Base-by-base conservation (phyloP, 2,329 filamentous ascomycete species). In the Ophiocordyceps robertsii region DNA sequence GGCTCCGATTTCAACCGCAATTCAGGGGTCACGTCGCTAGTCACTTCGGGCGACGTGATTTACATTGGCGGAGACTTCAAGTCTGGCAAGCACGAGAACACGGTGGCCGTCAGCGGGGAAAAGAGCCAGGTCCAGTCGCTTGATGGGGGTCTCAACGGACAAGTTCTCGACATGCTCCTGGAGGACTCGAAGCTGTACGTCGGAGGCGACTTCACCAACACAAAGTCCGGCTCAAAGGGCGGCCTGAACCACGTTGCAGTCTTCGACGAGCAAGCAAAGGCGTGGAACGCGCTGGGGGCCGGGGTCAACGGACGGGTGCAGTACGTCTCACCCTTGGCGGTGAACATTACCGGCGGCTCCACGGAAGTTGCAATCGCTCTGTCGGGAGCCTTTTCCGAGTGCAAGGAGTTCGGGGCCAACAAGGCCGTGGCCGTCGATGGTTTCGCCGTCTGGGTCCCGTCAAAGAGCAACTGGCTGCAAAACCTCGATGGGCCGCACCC, bases 391-490 rank as follows among this genome's bases (percentile, higher is more conserved):
- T 98, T 98, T 59, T 72, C 75, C 14, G 68, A 78, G 42, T 77
- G 95, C 47, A 72, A 81, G 27, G 74, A 72, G 0, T 90, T 87
- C 51, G 77, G 67, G 31, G 68, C 69, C 48, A 80, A 80, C 49
- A 60, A 70, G 7, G 73, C 77, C 10, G 70, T 80, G 27, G 54
- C 72, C 9, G 83, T 80, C 1, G 63, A 77, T 40, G 88, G 89
- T 2, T 87, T 98, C 54, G 90, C 87, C 13, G 70, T 96, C 32
- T 98, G 92, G 92, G 82, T 96, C 8, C 85, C 85, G 3, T 93
- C 88, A 4, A 70, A 74, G 47, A 73, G 71, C 44, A 92, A 92
- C 57, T 98, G 92, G 92, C 69, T 98, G 14, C 78, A 87, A 56
- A 92, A 93, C 51, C 65, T 95, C 16, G 61, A 78, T 31, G 66